Evolutionary conservation across 2,329 filamentous ascomycete genomes (phyloP), one percentile per base, ranked within the genome.

Genomic region (Chrysosporium queenslandicum): DNA sequence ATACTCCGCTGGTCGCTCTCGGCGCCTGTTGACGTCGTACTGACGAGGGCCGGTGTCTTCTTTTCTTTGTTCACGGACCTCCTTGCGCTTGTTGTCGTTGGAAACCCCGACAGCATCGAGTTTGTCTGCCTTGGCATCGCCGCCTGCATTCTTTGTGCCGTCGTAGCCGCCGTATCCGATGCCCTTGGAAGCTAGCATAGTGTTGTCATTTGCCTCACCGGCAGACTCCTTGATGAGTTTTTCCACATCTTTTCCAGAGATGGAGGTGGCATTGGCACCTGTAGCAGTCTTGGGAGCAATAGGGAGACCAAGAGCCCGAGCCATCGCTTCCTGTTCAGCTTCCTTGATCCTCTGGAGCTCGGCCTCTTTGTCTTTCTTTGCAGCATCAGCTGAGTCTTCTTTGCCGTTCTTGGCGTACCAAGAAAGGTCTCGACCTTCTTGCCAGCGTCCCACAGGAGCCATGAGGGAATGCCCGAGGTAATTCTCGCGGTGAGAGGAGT

Each of bases 381-480:
- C 70, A 14, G 75, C 69, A 27, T 77, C 73, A 7, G 60, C 60
- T 20, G 66, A 66, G 1, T 78, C 81, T 62, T 80, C 81, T 56
- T 68, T 73, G n/a, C 77, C 72, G 46, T 70, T 72, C 62, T 80
- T 81, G 5, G 81, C 75, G 57, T 85, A 85, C 82, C 82, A 83
- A 61, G 71, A 71, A 11, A 85, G 68, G 63, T 85, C 81, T 55
- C 81, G 82, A 6, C 85, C 83, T 64, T 91, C 83, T 63, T 92
- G 87, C 90, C 90, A 96, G 59, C 90, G 85, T 6, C 90, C 90
- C 2, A 95, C 89, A 0, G 90, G 87, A 0, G 90, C 90, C 76
- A 91, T 95, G 54, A 96, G 72, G 54, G 86, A 92, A 72, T 96
- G 90, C 49, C 90, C 90, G 6, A 96, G 84, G 68, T 85, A 85